Conservation (phyloP, 73 alveolate species). For the Uronychia setigera region DNA sequence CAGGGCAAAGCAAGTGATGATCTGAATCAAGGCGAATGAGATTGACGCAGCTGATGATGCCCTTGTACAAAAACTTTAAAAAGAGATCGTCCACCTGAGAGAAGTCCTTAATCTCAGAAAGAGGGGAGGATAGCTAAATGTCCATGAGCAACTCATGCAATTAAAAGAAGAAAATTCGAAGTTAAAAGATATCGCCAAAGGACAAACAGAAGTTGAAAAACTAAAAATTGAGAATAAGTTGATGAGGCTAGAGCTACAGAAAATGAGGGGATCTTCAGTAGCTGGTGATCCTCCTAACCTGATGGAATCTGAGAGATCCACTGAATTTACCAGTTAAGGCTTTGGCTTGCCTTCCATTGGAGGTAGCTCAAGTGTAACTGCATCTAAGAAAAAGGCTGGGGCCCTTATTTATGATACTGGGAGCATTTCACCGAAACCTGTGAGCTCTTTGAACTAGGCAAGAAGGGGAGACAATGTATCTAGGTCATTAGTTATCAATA, state of each 20-base stretch:
- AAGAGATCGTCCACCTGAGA: slow-evolving; percentile 66
- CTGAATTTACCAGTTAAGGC: neutral
- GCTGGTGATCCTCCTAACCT: neutral
- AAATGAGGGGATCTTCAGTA: neutral
- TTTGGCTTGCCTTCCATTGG: neutral
- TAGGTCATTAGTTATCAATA: neutral
- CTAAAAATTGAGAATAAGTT: slow-evolving; percentile 64
- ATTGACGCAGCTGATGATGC: slow-evolving; percentile 64
- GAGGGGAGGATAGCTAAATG: slow-evolving; percentile 42
- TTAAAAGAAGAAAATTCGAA: slow-evolving; percentile 55
- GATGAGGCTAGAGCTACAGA: slow-evolving; percentile 57
- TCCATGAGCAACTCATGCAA: slow-evolving; percentile 30
- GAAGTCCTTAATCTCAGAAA: slow-evolving; percentile 41
- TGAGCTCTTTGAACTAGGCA: neutral
- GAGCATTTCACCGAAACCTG: neutral
- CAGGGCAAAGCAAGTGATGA: slow-evolving; percentile 69
- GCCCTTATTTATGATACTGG: neutral
- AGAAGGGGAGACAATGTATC: neutral
- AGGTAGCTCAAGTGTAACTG: neutral
- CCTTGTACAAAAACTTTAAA: slow-evolving; percentile 57
- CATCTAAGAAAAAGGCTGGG: neutral
- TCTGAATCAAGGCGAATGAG: slow-evolving; percentile 58
- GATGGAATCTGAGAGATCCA: slow-evolving; percentile 2
- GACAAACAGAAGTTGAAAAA: slow-evolving; percentile 43
- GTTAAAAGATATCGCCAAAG: slow-evolving; percentile 38